Percentiles rank a stretch among this genome's conserved stretches.
Evolutionary conservation across 2,329 filamentous ascomycete genomes (phyloP).

Genomic region (Dendryphion nanum): DNA sequence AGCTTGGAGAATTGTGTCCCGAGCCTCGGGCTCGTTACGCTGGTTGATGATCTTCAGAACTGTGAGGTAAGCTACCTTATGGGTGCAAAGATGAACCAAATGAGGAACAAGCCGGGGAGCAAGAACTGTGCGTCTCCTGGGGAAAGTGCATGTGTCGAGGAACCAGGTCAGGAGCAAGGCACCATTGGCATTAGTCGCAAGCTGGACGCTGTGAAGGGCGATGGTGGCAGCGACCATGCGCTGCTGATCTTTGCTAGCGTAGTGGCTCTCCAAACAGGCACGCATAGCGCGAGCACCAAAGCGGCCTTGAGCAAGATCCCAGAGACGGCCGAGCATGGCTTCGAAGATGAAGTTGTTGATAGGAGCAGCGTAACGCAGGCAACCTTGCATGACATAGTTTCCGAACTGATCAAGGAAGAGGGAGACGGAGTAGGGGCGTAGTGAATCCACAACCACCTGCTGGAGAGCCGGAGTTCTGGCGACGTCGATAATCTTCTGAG

Average conservation of each 20-base stretch:
- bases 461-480: slow-evolving; percentile 84
- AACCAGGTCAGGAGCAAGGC: slow-evolving; percentile 95
- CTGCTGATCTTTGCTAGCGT: slow-evolving; percentile 92
- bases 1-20: slow-evolving; percentile 84
- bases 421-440: slow-evolving; percentile 83
- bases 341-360: slow-evolving; percentile 98
- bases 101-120: slow-evolving; percentile 90
- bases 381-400: slow-evolving; percentile 97
- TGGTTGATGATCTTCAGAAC: slow-evolving; percentile 99
- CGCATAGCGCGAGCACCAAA: slow-evolving; percentile 96
- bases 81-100: slow-evolving; percentile 91
- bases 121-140: slow-evolving; percentile 83
- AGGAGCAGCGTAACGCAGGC: slow-evolving; percentile 83
- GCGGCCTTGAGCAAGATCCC: slow-evolving; percentile 88
- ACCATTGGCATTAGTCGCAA: slow-evolving; percentile 94
- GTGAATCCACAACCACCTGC: slow-evolving; percentile 76
- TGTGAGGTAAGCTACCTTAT: slow-evolving; percentile 96
- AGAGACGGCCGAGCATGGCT: slow-evolving; percentile 90
- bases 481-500: slow-evolving; percentile 98
- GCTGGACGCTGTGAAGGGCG: slow-evolving; percentile 92
- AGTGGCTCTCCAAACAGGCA: slow-evolving; percentile 93
- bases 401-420: slow-evolving; percentile 97
- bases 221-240: slow-evolving; percentile 91
- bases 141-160: slow-evolving; percentile 95
- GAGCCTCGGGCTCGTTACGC: slow-evolving; percentile 87